Conservation (phyloP, 805 yeast genomes). For the Lipomyces yamadae region DNA sequence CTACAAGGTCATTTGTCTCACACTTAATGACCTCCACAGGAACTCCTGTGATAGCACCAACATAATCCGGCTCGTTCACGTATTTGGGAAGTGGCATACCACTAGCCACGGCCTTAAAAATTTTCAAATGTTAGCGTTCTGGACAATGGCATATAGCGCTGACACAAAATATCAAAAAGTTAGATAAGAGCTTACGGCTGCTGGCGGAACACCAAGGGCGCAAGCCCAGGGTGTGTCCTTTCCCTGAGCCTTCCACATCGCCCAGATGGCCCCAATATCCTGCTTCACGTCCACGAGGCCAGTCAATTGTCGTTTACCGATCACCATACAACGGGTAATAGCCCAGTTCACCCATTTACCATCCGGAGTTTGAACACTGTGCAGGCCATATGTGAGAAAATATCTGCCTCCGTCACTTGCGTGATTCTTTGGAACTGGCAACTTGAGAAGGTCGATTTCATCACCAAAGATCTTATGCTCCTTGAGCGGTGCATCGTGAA, state of each 20-base stretch:
- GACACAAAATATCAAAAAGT: background rate
- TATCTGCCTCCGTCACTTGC: background rate
- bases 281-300: slow-evolving; percentile 2
- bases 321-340: slow-evolving; percentile 1
- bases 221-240: slow-evolving; percentile 3
- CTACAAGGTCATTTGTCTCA: background rate
- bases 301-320: slow-evolving; percentile 1
- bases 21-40: slow-evolving; percentile 3
- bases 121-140: background rate
- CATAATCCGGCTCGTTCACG: slow-evolving; percentile 3
- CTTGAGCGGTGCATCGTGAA: slow-evolving; percentile 1
- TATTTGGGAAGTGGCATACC: background rate
- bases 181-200: background rate
- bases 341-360: background rate
- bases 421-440: slow-evolving; percentile 2
- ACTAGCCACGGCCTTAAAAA: background rate
- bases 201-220: slow-evolving; percentile 4
- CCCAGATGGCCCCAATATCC: background rate
- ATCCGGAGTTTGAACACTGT: background rate
- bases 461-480: slow-evolving; percentile 1
- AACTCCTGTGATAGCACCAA: slow-evolving; percentile 2
- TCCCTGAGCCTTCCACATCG: slow-evolving; percentile 3
- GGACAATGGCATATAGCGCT: background rate
- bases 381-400: slow-evolving; percentile 2
- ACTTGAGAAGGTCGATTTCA: background rate